These are phyloP conservation scores for Echium plantagineum DNA, from an alignment of 257 asterid species.

Conservation along the genomic window DNA sequence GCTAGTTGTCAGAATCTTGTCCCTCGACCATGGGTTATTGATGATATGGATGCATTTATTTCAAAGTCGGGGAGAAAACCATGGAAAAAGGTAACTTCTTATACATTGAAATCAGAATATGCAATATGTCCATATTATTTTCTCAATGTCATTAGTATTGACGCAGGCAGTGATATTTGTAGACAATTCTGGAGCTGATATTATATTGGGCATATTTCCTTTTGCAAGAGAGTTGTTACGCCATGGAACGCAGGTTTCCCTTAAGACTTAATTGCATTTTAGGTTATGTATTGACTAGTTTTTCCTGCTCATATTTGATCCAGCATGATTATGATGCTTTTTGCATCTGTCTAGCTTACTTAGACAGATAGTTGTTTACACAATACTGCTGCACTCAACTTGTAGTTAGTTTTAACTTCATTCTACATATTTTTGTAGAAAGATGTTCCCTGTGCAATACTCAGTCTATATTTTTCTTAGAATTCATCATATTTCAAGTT, in stretches of 20 bases:
- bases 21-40: slow-evolving; percentile 98
- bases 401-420: not conserved
- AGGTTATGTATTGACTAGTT: not conserved
- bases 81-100: slow-evolving; percentile 59
- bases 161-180: slow-evolving; percentile 80
- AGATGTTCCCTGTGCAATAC: not conserved
- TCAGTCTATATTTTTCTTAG: not conserved
- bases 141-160: slow-evolving; percentile 10
- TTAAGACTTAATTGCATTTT: slow-evolving; percentile 6
- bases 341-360: not conserved
- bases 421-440: no score
- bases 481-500: not conserved
- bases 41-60: slow-evolving; percentile 74
- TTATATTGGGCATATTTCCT: slow-evolving; percentile 87
- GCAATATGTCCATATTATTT: slow-evolving; percentile 3
- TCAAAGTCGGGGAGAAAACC: slow-evolving; percentile 50
- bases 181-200: slow-evolving; percentile 96
- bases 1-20: slow-evolving; percentile 93
- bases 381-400: not conserved
- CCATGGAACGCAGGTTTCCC: slow-evolving; percentile 68
- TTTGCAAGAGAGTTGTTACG: slow-evolving; percentile 87
- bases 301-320: not conserved
- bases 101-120: not conserved
- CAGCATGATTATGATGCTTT: not conserved
- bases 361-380: not conserved